A percentile compares a stretch with the other conserved stretches of the same genome.
Evolutionary conservation across 768 basidiomycete species (phyloP).

Genomic region (Galerina marginata): DNA sequence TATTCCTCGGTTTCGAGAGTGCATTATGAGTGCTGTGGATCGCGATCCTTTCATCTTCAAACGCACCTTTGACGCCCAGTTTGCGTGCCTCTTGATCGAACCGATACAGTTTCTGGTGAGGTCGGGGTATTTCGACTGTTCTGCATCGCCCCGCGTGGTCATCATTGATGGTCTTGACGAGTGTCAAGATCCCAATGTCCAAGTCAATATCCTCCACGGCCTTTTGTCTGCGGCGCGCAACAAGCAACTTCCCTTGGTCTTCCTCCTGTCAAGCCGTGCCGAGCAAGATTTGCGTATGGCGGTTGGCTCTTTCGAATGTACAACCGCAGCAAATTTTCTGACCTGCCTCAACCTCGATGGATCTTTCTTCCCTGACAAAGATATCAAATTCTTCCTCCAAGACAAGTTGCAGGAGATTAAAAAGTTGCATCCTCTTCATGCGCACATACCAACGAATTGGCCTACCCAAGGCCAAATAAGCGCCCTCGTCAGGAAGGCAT

Average conservation of each 20-base stretch:
- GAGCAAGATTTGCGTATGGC: slow-evolving; percentile 18
- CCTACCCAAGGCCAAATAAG: slow-evolving; percentile 8
- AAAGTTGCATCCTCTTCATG: slow-evolving; percentile 5
- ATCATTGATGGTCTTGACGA: slow-evolving; percentile 30
- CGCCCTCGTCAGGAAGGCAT: slow-evolving; percentile 7
- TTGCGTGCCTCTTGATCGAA: slow-evolving; percentile 13
- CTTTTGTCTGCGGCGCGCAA: not conserved
- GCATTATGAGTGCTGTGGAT: slow-evolving; percentile 7
- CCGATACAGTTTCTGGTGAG: not conserved
- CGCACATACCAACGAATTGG: slow-evolving; percentile 7
- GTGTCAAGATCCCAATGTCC: slow-evolving; percentile 12
- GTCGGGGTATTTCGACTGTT: not conserved
- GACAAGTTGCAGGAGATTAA: slow-evolving; percentile 12
- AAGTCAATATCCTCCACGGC: slow-evolving; percentile 15
- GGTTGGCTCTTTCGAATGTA: slow-evolving; percentile 10
- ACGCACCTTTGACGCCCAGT: slow-evolving; percentile 8
- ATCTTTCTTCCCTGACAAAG: slow-evolving; percentile 7
- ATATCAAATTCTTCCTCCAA: slow-evolving; percentile 17
- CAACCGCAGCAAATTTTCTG: not conserved
- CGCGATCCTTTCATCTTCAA: slow-evolving; percentile 18
- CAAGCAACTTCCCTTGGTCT: slow-evolving; percentile 13
- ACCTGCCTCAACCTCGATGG: slow-evolving; percentile 7
- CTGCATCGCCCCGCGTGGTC: slow-evolving; percentile 12
- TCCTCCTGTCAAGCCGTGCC: slow-evolving; percentile 25
- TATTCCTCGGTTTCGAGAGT: slow-evolving; percentile 1